Evolutionary conservation across 441 rosid species (phyloP).

Genomic region (Syzygium syzygioides): DNA sequence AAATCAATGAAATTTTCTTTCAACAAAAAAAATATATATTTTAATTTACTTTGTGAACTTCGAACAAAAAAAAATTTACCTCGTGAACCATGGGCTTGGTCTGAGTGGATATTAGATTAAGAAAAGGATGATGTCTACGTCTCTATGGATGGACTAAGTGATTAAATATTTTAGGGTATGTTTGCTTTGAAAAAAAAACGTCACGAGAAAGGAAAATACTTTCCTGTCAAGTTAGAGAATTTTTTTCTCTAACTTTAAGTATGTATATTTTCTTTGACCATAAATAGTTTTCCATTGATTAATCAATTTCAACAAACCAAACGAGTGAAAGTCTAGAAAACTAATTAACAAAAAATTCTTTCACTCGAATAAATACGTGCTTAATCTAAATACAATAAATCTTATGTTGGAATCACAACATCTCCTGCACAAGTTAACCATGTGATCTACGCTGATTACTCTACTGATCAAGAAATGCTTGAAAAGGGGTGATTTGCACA

Average conservation of each 20-base stretch:
- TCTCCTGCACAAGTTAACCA: background rate
- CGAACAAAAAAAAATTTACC: background rate
- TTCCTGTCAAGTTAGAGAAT: background rate
- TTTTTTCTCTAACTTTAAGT: background rate
- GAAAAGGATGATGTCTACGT: background rate
- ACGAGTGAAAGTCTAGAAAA: background rate
- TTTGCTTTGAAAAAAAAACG: accelerated
- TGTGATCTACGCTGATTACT: background rate
- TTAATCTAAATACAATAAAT: background rate
- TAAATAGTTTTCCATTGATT: accelerated
- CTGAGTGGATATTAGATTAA: accelerated
- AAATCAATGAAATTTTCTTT: no score
- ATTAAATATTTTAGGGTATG: background rate
- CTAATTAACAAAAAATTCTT: background rate
- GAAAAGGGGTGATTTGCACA: background rate
- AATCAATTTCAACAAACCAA: background rate
- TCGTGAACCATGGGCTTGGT: background rate
- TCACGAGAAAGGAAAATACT: background rate
- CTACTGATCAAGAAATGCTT: background rate
- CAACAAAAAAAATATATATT: no score
- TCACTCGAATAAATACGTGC: background rate
- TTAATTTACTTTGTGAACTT: no score
- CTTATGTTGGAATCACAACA: background rate
- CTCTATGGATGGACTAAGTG: background rate
- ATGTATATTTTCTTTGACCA: accelerated